Base-by-base conservation (phyloP, 108 stramenopile genomes). In the Phaeodactylum tricornutum region DNA sequence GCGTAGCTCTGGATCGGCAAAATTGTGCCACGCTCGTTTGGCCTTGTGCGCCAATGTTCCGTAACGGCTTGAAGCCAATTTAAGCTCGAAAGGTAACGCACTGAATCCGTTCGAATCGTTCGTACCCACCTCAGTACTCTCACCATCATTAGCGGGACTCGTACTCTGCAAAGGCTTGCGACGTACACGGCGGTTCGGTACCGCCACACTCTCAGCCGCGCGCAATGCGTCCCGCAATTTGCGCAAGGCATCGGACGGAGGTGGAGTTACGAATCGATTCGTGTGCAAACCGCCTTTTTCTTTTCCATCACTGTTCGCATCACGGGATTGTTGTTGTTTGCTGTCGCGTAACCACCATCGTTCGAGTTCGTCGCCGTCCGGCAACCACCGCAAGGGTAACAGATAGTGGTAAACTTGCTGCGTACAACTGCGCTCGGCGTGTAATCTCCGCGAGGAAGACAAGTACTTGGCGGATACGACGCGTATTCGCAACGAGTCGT, bases 371-470 rank as follows among this genome's bases (percentile, higher is more conserved):
- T 32, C 39, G 19, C 59, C 71, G 33, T 63, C 55, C 20, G 66
- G 56, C 11, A 83, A 53, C 81, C 81, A 87, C 7, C 32, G 28
- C 7, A 84, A 29, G 0, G 86, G 86, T 15, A 88, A 34, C 16
- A 88, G 43, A 47, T 71, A 88, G 26, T 77, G 74, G 48, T 81
- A 81, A 32, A 54, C 64, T 21, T 73, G 43, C 50, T 88, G 86
- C 14, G 81, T 78, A 37, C 72, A 69, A 34, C 74, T 61, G 43
- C 57, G 43, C 64, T 87, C 86, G 20, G 78, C 79, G 49, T 83
- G 72, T 27, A 80, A 67, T 22, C 59, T 69, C 22, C 35, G n/a
- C 33, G 53, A 42, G 26, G 28, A 40, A 23, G 22, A 11, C 2
- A 53, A n/a, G n/a, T 25, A 7, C 26, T 53, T 39, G 52, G 14